These are phyloP conservation scores for Sugiyamaella xylanicola DNA, from an alignment of 1,139 yeast species.

Conservation along the genomic window DNA sequence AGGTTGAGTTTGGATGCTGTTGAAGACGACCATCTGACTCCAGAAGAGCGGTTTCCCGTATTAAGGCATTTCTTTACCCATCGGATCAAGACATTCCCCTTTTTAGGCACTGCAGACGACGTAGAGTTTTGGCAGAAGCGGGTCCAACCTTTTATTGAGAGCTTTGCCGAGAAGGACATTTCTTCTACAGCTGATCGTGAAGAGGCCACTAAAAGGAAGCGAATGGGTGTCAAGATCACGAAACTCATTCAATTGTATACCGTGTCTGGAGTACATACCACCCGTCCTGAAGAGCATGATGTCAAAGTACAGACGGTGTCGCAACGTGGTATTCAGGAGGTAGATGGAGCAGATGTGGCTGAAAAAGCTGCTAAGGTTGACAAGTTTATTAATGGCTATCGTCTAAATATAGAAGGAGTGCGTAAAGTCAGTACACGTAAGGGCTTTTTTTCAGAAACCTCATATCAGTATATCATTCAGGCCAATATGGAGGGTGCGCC, in stretches of 20 bases:
- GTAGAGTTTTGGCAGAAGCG: constrained; percentile 72
- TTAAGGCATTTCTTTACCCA: constrained; percentile 63
- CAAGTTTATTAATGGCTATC: constrained; percentile 58
- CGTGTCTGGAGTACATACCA: constrained; percentile 73
- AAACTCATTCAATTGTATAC: constrained; percentile 66
- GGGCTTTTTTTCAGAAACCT: constrained; percentile 39
- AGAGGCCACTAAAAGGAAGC: constrained; percentile 69
- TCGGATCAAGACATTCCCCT: constrained; percentile 72
- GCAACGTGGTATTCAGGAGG: constrained; percentile 56
- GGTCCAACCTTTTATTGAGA: constrained; percentile 78
- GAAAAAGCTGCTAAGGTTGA: constrained; percentile 49
- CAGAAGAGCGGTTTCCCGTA: constrained; percentile 56
- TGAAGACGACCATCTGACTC: constrained; percentile 6
- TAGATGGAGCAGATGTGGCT: constrained; percentile 42
- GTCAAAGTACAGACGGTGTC: constrained; percentile 51
- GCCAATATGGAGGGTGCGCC: constrained; percentile 41
- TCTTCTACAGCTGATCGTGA: constrained; percentile 73
- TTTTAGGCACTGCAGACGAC: constrained; percentile 58
- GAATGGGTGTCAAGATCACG: constrained; percentile 60
- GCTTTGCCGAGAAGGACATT: constrained; percentile 68
- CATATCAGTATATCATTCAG: constrained; percentile 39
- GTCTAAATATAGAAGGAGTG: constrained; percentile 69
- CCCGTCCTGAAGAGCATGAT: constrained; percentile 57
- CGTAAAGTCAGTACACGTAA: constrained; percentile 35
- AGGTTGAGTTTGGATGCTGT: not conserved